Evolutionary conservation across 495 filamentous ascomycete genomes (phyloP), one percentile per base, ranked within the genome.

Genomic region (Cercophora samala): DNA sequence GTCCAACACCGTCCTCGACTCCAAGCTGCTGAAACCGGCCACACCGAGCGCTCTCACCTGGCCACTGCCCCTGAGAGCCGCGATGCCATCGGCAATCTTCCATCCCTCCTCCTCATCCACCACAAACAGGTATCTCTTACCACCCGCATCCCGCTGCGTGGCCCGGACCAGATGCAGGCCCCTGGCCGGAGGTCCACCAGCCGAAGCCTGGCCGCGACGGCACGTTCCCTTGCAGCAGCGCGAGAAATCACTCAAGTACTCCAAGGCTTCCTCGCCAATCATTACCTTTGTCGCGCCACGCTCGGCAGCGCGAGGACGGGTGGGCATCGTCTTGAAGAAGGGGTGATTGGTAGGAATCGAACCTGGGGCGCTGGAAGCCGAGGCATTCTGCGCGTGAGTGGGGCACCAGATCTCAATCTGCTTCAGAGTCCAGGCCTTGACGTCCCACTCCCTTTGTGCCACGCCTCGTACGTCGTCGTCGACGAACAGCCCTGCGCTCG

Each of bases 351-450:
- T 75, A 13, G 73, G 72, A 64, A 66, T 75, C 65, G 74, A 66
- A 22, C 73, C 75, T 53, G 72, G 67, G 54, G 69, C 64, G 58
- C 66, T 69, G 63, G 77, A 73, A 66, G 76, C 75, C 72, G 78
- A 75, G 69, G 71, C 71, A 72, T 63, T 73, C 65, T 80, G 73
- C 23, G 75, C 79, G 69, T 86, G 81, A 26, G 79, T 74, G 32
- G 90, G 88, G 70, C 90, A 93, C 87, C 91, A 93, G 76, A 97
- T 89, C 82, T 99, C 95, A 69, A 95, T 87, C 25, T 88, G 81
- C 77, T 93, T 97, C 79, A 99, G 85, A 15, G 92, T 96, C 95
- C 95, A 97, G 19, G 94, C 93, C 75, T 97, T 97, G 76, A 97
- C 86, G 75, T 99, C 95, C 96, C 96, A 99, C 79, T 98, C 96